Base-by-base conservation (phyloP, 2,329 filamentous ascomycete species). In the Paecilomyces variotii region DNA sequence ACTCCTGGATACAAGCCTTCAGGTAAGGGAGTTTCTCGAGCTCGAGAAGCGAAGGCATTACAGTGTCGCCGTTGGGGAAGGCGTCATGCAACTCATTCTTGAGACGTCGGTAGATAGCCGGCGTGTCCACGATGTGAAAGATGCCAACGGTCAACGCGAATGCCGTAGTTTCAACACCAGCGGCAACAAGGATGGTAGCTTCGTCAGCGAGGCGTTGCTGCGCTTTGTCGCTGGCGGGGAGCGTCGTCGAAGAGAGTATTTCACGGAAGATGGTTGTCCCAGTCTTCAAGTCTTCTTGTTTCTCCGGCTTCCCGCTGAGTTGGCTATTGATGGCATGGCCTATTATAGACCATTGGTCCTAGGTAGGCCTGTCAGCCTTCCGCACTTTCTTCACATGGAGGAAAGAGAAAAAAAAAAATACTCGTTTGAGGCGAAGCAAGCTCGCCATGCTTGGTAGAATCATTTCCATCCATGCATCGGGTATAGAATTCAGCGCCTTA, bases 1-100 rank as follows among this genome's bases (percentile, higher is more conserved):
- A 60, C 45, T 59, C 59, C 25, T 59, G 54, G 27, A 59, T 58
- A 58, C 57, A 63, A 28, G 63, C 67, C 2, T 59, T 64, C 45
- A 71, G 59, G 58, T 69, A 71, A 3, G 68, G 68, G 11, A 70
- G 58, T 53, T 61, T 62, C 60, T 70, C 63, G 24, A 70, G 62
- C n/a, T 67, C 60, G 27, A 32, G 57, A 34, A 53, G 62, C 53
- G 14, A 53, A 3, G 52, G 55, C 27, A 19, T 14, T n/a, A 55
- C 14, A 7, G 35, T 56, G 24, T 61, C 57, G 12, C 59, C 58
- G 51, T 64, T 60, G 2, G 65, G 68, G 51, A 69, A 63, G 27
- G 66, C 64, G 19, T 39, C 34, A 27, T 57, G 27, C 34, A 70
- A 62, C 54, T 70, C 66, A 5, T 53, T 53, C n/a, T 61, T 63